Evolutionary conservation across 2,329 filamentous ascomycete genomes (phyloP), one percentile per base, ranked within the genome.

Genomic region (Diplodia mutila): DNA sequence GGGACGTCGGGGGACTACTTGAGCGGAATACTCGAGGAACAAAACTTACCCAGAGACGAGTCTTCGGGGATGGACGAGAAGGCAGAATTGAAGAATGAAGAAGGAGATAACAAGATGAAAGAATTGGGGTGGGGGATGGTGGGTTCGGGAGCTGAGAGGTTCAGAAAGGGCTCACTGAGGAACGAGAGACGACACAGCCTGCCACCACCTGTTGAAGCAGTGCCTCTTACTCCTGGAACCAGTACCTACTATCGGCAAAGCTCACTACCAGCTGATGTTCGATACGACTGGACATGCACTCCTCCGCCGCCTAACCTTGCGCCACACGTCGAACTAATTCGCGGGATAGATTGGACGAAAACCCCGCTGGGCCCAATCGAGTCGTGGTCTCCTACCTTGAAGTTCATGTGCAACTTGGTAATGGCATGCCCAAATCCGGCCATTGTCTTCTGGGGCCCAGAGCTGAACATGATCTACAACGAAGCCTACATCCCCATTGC

Each of bases 381-480:
- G 68, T 76, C 82, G 23, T 95, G 92, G 91, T 78, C 85, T 2
- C 77, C 85, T 32, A 90, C 92, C 71, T 78, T 94, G 65, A 86
- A 91, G 63, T 86, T 86, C 70, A 90, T 93, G 86, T 88, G 90
- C 46, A 94, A 93, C 74, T 80, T 93, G 65, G 86, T 94, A 70
- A 91, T 94, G 89, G 72, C 72, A 16, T 72, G 74, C 51, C 69
- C 67, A 16, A 68, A 72, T 4, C 89, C 90, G 0, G 86, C 88
- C 2, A 87, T 90, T 12, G 85, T 93, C 80, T 67, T 67, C 49
- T 67, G 55, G 48, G 66, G 66, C 11, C 66, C 48, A 23, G 37
- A 92, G 91, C 75, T 93, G 90, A 90, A 90, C 90, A 0, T 80
- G 81, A 3, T 90, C 48, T 90, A 90, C 76, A 90, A 90, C 72